Evolutionary conservation across 768 basidiomycete genomes (phyloP), one percentile per base, ranked within the genome.

Genomic region (Tremella yokohamensis): DNA sequence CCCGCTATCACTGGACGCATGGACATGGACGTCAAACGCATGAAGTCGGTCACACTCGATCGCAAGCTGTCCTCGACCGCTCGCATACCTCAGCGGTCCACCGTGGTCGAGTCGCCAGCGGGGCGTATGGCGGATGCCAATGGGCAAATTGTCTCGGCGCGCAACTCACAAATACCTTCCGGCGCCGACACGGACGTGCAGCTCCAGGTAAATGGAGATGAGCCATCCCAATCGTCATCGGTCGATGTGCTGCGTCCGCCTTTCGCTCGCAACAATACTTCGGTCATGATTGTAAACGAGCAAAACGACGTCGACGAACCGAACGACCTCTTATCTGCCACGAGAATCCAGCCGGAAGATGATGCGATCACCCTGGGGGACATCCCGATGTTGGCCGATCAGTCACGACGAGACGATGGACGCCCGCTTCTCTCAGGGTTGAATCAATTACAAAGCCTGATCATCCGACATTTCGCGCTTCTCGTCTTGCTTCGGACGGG

Each of bases 1-100:
- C 40, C 42, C 15, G 22, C 42, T 15, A 22, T 45, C 42, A 45
- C 22, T 15, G 42, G 42, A 6, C 42, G 42, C 8, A 54, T 54
- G 22, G 63, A 56, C 89, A 38, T 79, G 90, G 92, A 96, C 64
- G 90, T 93, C 75, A 90, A 94, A 84, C 84, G 89, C 37, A 87
- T 97, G 84, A 92, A 90, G 78, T 88, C 89, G 9, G 89, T 90
- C 40, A 89, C 93, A 76, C 82, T 99, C 37, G 91, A 97, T 77
- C 87, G 96, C 54, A 98, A 98, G 74, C 80, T 94, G 40, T 96
- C 92, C 26, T 89, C 93, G 12, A 94, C 90, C 1, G 90, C 96
- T 24, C 84, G 88, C 47, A 73, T 94, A 56, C 90, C 94, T 4
- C 92, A 90, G 76, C 86, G 92, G 38, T 96, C 94, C 22, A 98